These are phyloP conservation scores for Cicer arietinum DNA, from an alignment of 306 rosid genomes.

Conservation along the genomic window DNA sequence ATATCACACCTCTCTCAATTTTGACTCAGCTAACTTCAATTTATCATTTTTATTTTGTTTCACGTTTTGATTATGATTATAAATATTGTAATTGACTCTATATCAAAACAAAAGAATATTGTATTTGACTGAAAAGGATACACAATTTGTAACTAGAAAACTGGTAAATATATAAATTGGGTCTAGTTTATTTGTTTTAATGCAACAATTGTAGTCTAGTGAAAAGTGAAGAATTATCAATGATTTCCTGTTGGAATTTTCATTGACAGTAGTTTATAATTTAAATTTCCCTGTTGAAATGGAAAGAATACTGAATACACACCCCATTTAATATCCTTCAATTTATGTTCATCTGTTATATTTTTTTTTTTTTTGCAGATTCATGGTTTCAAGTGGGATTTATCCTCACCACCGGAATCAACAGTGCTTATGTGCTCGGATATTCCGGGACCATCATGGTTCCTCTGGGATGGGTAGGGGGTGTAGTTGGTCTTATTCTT, in stretches of 20 bases:
- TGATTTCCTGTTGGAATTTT: not conserved
- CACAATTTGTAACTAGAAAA: too few relatives aligned
- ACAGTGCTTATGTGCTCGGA: slow-evolving; percentile 94
- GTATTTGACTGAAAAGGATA: not conserved
- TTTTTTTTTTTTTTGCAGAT: slow-evolving; percentile 50
- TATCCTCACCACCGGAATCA: slow-evolving; percentile 90
- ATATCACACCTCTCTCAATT: not conserved
- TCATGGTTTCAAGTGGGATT: slow-evolving; percentile 94
- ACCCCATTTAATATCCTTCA: not conserved
- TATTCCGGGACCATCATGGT: slow-evolving; percentile 88
- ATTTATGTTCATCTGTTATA: not conserved
- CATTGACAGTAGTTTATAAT: not conserved
- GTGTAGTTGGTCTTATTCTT: slow-evolving; percentile 72
- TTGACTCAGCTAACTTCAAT: not conserved
- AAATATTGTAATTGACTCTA: not conserved
- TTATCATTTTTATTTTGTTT: not conserved
- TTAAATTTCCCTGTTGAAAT: not conserved
- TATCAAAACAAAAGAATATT: not conserved
- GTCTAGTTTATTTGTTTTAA: not conserved
- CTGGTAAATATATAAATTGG: too few relatives aligned
- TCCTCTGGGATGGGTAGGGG: slow-evolving; percentile 81
- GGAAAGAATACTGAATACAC: not conserved
- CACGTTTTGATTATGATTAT: not conserved
- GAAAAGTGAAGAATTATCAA: not conserved
- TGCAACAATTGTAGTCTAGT: not conserved